Percentiles rank a stretch among this genome's conserved stretches.
phyloP scores from a whole-genome alignment of 2,329 filamentous ascomycete genomes.

The Fusarium sp. region DNA sequence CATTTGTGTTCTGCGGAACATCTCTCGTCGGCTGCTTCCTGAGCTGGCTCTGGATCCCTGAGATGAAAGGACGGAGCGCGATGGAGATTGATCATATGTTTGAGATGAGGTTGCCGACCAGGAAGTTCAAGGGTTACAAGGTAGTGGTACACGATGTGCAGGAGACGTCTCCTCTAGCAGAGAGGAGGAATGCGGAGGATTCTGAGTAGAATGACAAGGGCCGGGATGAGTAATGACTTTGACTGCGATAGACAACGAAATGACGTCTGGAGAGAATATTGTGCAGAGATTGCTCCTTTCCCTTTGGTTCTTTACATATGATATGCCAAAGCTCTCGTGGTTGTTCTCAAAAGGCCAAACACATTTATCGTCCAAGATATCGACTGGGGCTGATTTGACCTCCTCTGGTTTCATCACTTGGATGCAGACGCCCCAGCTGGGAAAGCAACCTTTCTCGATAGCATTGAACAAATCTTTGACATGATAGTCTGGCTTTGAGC shows the following conservation, averaged over 20 bases:
- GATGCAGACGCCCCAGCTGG: slow-evolving; percentile 70
- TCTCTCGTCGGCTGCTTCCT: slow-evolving; percentile 33
- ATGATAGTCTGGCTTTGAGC: slow-evolving; percentile 62
- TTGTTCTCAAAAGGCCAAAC: slow-evolving; percentile 67
- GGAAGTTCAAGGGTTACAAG: slow-evolving; percentile 26
- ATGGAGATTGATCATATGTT: slow-evolving; percentile 42
- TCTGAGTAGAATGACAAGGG: no score
- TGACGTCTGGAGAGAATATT: slow-evolving; percentile 14
- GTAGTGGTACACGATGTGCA: slow-evolving; percentile 12
- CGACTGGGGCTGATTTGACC: slow-evolving; percentile 68
- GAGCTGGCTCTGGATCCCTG: slow-evolving; percentile 40
- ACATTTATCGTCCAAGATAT: slow-evolving; percentile 75
- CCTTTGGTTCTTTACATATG: slow-evolving; percentile 28
- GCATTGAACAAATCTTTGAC: slow-evolving; percentile 50
- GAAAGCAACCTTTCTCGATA: slow-evolving; percentile 68
- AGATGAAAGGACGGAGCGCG: slow-evolving; percentile 39
- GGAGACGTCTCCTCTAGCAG: slow-evolving; percentile 17
- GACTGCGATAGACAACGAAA: no score
- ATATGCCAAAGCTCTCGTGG: slow-evolving; percentile 39
- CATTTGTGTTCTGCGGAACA: slow-evolving; percentile 51
- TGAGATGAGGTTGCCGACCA: slow-evolving; percentile 17
- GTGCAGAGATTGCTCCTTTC: slow-evolving; percentile 34
- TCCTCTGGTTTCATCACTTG: slow-evolving; percentile 70
- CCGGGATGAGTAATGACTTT: no score
- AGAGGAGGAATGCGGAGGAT: not conserved